Base-by-base conservation (phyloP, 805 yeast genomes). In the Brettanomyces custersianus region DNA sequence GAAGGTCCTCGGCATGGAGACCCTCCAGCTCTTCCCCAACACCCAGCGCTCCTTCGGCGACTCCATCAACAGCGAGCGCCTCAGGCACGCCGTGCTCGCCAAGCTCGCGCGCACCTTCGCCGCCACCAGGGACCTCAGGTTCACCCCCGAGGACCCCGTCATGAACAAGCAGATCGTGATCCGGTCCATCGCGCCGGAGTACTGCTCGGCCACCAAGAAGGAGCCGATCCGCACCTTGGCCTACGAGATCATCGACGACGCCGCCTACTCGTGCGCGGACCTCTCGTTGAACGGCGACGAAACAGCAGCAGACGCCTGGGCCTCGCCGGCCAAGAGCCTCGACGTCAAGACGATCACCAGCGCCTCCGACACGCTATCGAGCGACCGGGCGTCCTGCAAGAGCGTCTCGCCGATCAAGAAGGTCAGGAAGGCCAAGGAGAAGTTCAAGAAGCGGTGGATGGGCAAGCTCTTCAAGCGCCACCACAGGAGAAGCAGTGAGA, bases 171-270 rank as follows among this genome's bases (percentile, higher is more conserved):
- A 67, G 39, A 59, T 73, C 37, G 59, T 64, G 4, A 71, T 76
- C 20, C 28, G 18, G 5, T 21, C 23, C 12, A 17, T 25, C 2
- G 10, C 3, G n/a, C 20, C 33, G 9, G n/a, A 13, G 8, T 25
- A n/a, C 28, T 25, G 28, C 28, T 25, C 28, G 7, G 28, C 28
- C 6, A 25, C 28, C 13, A 45, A 43, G 23, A 43, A 44, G 23
- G 57, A 64, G 35, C 67, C 63, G 38, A 52, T 70, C 26, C 70
- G 72, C 43, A 65, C 73, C 1, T 78, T 74, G 51, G 70, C 82
- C 0, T 78, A 66, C 51, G 85, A 78, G 43, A 66, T 78, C 3
- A 65, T 77, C 34, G 85, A 78, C 52, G 85, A 78, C 46, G 77
- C 81, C 1, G 65, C 74, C 22, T 77, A 77, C 51, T 63, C 60